A percentile compares a stretch with the other conserved stretches of the same genome.
These are phyloP conservation scores for Spizellomyces punctatus DNA, from an alignment of 192 early-diverging fungal genomes.

Conservation along the genomic window DNA sequence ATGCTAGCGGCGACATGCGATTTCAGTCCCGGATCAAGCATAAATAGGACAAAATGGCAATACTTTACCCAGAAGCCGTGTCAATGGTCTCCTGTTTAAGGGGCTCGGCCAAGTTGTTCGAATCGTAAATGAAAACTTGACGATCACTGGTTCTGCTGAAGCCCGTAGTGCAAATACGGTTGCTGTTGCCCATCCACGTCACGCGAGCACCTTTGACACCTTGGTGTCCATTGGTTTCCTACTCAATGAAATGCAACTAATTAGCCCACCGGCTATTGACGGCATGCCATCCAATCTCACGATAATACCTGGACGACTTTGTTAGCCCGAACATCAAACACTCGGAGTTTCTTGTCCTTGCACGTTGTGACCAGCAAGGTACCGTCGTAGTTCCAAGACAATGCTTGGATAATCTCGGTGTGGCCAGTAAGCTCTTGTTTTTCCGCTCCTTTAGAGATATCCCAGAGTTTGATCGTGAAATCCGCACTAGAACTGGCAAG, in stretches of 20 bases:
- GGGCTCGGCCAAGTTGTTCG: slow-evolving; percentile 67
- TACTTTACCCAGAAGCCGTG: slow-evolving; percentile 75
- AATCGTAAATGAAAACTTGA: slow-evolving; percentile 92
- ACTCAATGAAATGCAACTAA: not conserved
- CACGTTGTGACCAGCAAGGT: slow-evolving; percentile 84
- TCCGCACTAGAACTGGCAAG: slow-evolving; percentile 88
- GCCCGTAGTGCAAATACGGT: slow-evolving; percentile 87
- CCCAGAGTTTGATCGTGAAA: slow-evolving; percentile 81
- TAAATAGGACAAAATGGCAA: not conserved
- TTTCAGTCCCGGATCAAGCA: not conserved
- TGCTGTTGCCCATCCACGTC: slow-evolving; percentile 80
- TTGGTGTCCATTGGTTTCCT: slow-evolving; percentile 83
- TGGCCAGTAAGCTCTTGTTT: slow-evolving; percentile 80
- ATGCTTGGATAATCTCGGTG: slow-evolving; percentile 88
- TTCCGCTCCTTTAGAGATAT: slow-evolving; percentile 82
- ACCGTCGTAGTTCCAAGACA: slow-evolving; percentile 89
- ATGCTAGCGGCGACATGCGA: slow-evolving; percentile 51
- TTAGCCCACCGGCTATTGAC: no score
- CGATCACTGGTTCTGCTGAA: slow-evolving; percentile 93
- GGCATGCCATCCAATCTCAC: slow-evolving; percentile 1
- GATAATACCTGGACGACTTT: slow-evolving; percentile 57
- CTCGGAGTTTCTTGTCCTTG: slow-evolving; percentile 94
- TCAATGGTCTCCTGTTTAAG: slow-evolving; percentile 80
- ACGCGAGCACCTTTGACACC: slow-evolving; percentile 97
- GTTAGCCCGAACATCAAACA: slow-evolving; percentile 90